Conservation (phyloP, 1,284 basidiomycete species). For the Puccinia polysora region DNA sequence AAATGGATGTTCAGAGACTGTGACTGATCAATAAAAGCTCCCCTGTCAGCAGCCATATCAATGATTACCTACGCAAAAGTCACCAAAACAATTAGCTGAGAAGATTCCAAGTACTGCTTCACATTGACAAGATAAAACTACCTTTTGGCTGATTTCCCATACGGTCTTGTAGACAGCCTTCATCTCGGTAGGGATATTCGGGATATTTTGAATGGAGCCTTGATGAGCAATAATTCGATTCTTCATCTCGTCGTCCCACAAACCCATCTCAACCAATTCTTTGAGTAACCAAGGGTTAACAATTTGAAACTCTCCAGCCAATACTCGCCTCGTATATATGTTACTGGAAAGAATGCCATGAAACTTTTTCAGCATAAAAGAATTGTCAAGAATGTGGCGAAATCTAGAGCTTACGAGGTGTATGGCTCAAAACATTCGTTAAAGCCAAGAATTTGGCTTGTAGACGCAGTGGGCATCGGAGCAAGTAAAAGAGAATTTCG, state of each 20-base stretch:
- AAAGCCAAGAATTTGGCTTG: slow-evolving; percentile 95
- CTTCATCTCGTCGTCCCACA: slow-evolving; percentile 99
- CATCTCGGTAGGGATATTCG: slow-evolving; percentile 73
- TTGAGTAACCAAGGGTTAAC: slow-evolving; percentile 97
- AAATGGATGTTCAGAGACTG: slow-evolving; percentile 84
- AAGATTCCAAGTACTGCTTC: too few species aligned
- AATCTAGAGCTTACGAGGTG: slow-evolving; percentile 67
- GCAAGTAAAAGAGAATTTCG: slow-evolving; percentile 91
- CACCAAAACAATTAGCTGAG: not conserved
- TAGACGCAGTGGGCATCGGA: slow-evolving; percentile 98
- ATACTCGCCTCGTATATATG: slow-evolving; percentile 98
- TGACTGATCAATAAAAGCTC: slow-evolving; percentile 92
- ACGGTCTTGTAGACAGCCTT: slow-evolving; percentile 98
- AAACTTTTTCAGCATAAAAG: not conserved
- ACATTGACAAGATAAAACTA: slow-evolving; percentile 49
- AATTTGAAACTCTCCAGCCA: slow-evolving; percentile 98
- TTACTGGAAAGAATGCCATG: slow-evolving; percentile 61
- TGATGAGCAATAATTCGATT: slow-evolving; percentile 98
- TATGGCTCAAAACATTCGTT: slow-evolving; percentile 99
- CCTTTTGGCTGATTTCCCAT: slow-evolving; percentile 99
- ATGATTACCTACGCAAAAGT: slow-evolving; percentile 60
- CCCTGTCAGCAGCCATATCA: slow-evolving; percentile 95
- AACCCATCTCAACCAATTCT: slow-evolving; percentile 87
- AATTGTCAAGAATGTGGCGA: too few species aligned
- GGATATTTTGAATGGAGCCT: slow-evolving; percentile 87